Evolutionary conservation across 768 basidiomycete species (phyloP), one percentile per base, ranked within the genome.

Genomic region (Sporobolomyces pararoseus): DNA sequence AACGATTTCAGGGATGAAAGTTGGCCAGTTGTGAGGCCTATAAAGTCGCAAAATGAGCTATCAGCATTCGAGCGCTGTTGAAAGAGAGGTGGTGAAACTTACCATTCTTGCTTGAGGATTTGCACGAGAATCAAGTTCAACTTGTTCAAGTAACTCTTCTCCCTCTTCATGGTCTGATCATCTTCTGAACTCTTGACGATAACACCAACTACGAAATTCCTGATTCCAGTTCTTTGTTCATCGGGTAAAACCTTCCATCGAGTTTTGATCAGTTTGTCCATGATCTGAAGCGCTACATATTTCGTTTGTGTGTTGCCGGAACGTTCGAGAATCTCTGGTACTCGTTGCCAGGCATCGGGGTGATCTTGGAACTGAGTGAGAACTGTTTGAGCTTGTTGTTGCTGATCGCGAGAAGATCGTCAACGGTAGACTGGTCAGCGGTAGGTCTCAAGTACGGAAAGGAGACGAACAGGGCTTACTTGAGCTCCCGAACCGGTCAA

Each of bases 41-140:
- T 3, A 25, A 13, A 10, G 2, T 23, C 19, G 31, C 2, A 2
- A 17, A 27, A 19, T 4, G 29, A 2, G 25, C 2, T 9, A 27
- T 37, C 16, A 39, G 35, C 34, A 35, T 32, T 13, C 32, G 17
- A 7, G 12, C 16, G 7, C 32, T 10, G 21, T 19, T 21, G 7
- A 34, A 3, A 13, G 14, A 54, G 54, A 16, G 12, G 29, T 37
- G 21, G n/a, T n/a, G 5, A 9, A 19, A 63, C 71, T 51, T n/a
- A 73, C 96, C 96, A 99, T 79, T 97, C 96, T 83, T 98, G 96
- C 81, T 98, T 99, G 73, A 99, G 83, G 70, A 99, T 96, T 93
- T 99, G 77, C 63, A 99, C 91, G 54, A 99, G 84, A 27, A 94
- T 91, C 62, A 99, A 84, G 78, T 99, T 98, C 65, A 99, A 85